These are phyloP conservation scores for Gymnopilus dilepis DNA, from an alignment of 768 basidiomycete species.

Conservation along the genomic window DNA sequence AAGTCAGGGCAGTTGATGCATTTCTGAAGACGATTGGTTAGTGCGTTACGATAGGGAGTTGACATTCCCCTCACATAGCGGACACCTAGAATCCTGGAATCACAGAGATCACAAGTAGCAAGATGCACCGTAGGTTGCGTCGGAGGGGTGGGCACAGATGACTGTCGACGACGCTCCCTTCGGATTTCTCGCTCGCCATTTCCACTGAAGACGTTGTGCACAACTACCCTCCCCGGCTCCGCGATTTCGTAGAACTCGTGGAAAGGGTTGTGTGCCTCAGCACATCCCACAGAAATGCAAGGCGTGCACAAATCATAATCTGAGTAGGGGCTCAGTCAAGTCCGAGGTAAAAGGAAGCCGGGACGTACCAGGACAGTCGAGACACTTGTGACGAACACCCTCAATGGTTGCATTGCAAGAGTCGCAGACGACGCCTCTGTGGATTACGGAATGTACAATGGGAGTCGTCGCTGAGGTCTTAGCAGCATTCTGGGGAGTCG, in stretches of 20 bases:
- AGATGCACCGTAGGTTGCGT: conserved; percentile 50
- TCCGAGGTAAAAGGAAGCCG: neutral
- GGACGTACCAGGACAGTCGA: conserved; percentile 70
- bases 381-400: conserved; percentile 80
- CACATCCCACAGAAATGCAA: conserved; percentile 56
- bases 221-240: conserved; percentile 66
- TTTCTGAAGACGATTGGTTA: conserved; percentile 57
- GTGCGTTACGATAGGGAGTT: neutral
- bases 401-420: conserved; percentile 58
- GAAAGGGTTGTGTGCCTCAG: conserved; percentile 60
- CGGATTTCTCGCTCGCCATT: conserved; percentile 36
- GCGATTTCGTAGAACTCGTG: conserved; percentile 77
- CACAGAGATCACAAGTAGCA: conserved; percentile 81
- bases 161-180: conserved; percentile 3
- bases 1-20: conserved; percentile 84
- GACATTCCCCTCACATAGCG: conserved; percentile 63
- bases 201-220: conserved; percentile 62
- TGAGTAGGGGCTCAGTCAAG: conserved; percentile 28
- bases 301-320: conserved; percentile 76
- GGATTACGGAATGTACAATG: conserved; percentile 61
- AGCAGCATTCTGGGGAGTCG: neutral
- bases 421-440: conserved; percentile 70
- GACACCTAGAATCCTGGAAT: conserved; percentile 67
- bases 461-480: conserved; percentile 21
- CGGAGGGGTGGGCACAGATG: conserved; percentile 19